These are phyloP conservation scores for Fusarium clavum DNA, from an alignment of 2,329 filamentous ascomycete species.

Conservation along the genomic window DNA sequence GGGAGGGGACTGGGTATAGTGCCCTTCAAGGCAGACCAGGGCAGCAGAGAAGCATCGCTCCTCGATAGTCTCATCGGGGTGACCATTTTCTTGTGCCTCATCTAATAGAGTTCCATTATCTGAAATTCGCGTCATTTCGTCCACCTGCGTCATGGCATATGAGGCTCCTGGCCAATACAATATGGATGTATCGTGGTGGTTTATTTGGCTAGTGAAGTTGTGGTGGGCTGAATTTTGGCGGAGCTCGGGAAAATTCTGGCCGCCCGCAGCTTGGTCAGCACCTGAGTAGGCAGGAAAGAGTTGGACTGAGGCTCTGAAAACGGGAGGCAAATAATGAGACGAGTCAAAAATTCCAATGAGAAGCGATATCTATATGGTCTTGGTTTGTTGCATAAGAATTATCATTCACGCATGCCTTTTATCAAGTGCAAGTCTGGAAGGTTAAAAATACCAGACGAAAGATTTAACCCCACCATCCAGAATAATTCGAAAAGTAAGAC, in stretches of 20 bases:
- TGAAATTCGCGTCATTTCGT: constrained; percentile 44
- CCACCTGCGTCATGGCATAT: constrained; percentile 29
- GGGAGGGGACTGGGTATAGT: constrained; percentile 67
- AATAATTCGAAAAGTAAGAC: background rate
- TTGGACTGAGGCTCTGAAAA: background rate
- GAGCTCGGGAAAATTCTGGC: constrained; percentile 45
- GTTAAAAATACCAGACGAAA: constrained; percentile 3
- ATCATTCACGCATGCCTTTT: background rate
- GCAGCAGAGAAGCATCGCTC: constrained; percentile 71
- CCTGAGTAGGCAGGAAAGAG: constrained; percentile 1
- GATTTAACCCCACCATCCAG: background rate
- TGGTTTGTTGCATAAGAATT: background rate
- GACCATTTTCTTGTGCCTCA: constrained; percentile 36
- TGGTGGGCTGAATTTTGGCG: constrained; percentile 39
- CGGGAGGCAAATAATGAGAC: background rate
- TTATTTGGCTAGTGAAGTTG: constrained; percentile 30
- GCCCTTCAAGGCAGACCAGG: constrained; percentile 70
- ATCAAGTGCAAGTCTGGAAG: background rate
- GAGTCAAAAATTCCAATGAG: background rate
- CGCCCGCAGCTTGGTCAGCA: constrained; percentile 44
- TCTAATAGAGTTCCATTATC: constrained; percentile 39
- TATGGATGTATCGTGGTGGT: constrained; percentile 17
- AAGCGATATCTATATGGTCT: background rate
- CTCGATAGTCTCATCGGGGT: constrained; percentile 65
- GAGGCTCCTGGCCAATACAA: constrained; percentile 2